Base-by-base conservation (phyloP, 1,284 basidiomycete genomes). In the Agroathelia rolfsii region DNA sequence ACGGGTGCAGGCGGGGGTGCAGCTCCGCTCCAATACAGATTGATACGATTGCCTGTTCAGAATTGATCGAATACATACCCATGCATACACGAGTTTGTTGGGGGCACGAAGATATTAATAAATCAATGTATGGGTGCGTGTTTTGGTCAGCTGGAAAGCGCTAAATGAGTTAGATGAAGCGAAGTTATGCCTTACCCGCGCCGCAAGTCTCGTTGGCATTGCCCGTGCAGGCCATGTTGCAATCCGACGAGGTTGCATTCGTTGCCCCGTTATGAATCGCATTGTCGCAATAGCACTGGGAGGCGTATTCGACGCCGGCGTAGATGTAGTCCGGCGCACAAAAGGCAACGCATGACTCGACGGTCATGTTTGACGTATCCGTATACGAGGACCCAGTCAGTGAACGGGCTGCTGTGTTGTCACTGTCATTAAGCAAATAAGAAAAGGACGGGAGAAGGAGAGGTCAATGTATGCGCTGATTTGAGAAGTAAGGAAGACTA, bases 251-350 rank as follows among this genome's bases (percentile, higher is more conserved):
- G 19, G 66, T 53, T 4, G 66, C 61, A 26, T 58, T 63, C 3
- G 61, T 53, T 5, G 61, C 64, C 8, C 66, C 69, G 38, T 66
- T 60, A 12, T 58, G 51, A 22, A 80, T 52, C 24, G 39, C 44
- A 46, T 81, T 69, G 32, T 69, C 78, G 43, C 79, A 83, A 49
- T 77, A 78, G 55, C 75, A 78, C 52, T 77, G 69, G 37, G 62
- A 57, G 2, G 54, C 58, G 40, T 56, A 67, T 47, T 81, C 78
- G 7, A 72, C 60, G 11, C 80, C 80, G 21, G 79, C 75, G 42
- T 69, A 80, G 39, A 74, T 53, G 44, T 61, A 77, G 7, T 52
- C 40, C 36, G 62, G 56, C 13, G 50, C 36, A 29, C 80, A 84
- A 48, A 72, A 82, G 34, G 38, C 51, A 43, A 80, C 68, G 50